These are phyloP conservation scores for Apiospora arundinis DNA, from an alignment of 2,329 filamentous ascomycete genomes.

Conservation along the genomic window DNA sequence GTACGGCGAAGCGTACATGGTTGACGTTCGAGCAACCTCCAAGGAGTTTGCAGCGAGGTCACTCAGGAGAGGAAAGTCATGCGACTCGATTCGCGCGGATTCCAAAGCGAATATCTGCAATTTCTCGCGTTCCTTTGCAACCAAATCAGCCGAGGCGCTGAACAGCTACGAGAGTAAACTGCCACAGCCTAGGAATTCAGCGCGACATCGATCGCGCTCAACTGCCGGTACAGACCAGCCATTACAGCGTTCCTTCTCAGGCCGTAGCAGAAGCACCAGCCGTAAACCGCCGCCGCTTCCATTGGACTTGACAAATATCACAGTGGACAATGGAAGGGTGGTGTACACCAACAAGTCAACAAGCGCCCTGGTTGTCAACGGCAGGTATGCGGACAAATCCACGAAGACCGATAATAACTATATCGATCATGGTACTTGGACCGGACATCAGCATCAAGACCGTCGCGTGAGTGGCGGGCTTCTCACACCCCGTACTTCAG, in stretches of 20 bases:
- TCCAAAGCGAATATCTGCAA: conserved; percentile 33
- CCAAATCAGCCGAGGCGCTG: not conserved
- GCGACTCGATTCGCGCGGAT: conserved; percentile 35
- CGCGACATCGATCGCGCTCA: conserved; percentile 3
- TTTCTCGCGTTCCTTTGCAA: conserved; percentile 22
- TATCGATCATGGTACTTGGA: conserved; percentile 31
- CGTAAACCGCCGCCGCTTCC: conserved; percentile 34
- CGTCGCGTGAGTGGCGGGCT: conserved; percentile 47
- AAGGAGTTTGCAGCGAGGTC: not conserved
- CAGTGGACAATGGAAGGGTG: not conserved
- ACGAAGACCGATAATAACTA: conserved; percentile 30
- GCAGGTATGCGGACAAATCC: conserved; percentile 30
- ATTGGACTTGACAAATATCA: conserved; percentile 32
- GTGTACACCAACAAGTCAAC: not conserved
- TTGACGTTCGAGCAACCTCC: conserved; percentile 34
- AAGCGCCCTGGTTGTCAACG: conserved; percentile 23
- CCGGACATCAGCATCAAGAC: conserved; percentile 43
- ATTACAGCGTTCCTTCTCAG: not conserved
- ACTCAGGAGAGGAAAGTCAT: conserved; percentile 32
- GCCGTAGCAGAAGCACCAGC: conserved; percentile 27
- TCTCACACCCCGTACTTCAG: conserved; percentile 21
- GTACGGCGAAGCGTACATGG: conserved; percentile 35
- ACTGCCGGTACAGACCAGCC: not conserved
- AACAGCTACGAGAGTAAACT: not conserved
- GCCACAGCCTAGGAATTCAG: not conserved